These are phyloP conservation scores for Metarhizium guizhouense DNA, from an alignment of 2,329 filamentous ascomycete genomes.

Conservation along the genomic window DNA sequence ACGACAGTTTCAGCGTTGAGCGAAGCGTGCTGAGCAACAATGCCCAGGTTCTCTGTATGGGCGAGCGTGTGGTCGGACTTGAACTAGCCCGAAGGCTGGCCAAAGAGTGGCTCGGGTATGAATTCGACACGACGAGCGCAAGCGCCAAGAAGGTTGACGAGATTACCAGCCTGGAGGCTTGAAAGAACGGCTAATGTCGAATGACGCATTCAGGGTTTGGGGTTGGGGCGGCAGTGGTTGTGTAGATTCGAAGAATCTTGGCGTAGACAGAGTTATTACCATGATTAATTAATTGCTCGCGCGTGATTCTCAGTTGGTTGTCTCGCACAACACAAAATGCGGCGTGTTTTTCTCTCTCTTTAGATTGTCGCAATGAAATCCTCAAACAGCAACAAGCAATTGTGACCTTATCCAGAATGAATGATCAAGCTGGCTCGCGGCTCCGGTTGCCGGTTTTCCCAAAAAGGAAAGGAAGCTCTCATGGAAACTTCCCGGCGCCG, in stretches of 20 bases:
- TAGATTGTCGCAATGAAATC: no score
- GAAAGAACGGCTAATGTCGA: background rate
- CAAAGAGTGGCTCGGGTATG: conserved; percentile 76
- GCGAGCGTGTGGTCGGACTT: conserved; percentile 72
- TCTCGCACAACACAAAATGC: no score
- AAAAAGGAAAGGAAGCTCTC: conserved; percentile 5
- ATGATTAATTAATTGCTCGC: no score
- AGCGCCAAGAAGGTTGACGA: conserved; percentile 37
- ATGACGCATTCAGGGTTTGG: background rate
- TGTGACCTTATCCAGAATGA: no score
- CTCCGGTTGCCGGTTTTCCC: conserved; percentile 5
- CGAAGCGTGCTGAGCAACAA: conserved; percentile 74
- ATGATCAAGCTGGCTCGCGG: no score
- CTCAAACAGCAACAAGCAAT: no score
- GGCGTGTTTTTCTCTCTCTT: no score
- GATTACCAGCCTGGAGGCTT: conserved; percentile 29
- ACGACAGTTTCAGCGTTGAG: conserved; percentile 80
- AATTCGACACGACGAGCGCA: conserved; percentile 55
- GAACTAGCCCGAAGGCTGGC: conserved; percentile 71
- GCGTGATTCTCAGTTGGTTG: no score
- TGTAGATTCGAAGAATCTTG: background rate
- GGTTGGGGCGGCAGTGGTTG: background rate
- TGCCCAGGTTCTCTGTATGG: conserved; percentile 80
- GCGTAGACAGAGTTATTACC: no score
- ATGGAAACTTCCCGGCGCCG: background rate